These are phyloP conservation scores for Theobroma cacao DNA, from an alignment of 345 rosid species.

Conservation along the genomic window DNA sequence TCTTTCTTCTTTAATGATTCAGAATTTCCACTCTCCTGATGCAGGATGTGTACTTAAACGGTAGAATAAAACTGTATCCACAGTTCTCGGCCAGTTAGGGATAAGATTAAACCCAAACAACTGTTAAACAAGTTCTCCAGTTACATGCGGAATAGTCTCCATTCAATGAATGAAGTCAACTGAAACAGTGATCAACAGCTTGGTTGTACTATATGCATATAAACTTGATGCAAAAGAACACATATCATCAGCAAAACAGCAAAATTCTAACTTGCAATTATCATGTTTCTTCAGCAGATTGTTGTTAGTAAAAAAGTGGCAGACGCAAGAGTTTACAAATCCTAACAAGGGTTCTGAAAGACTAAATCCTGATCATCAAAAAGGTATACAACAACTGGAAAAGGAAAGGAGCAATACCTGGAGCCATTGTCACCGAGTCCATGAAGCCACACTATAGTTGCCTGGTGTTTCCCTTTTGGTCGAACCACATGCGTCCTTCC, in stretches of 20 bases:
- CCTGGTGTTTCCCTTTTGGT: slow-evolving; percentile 79
- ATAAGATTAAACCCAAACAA: slow-evolving; percentile 3
- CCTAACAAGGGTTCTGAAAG: not conserved
- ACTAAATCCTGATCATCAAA: not conserved
- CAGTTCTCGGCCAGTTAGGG: not conserved
- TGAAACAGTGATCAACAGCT: not conserved
- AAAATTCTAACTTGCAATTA: not conserved
- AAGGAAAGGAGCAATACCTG: slow-evolving; percentile 36
- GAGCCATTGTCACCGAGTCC: slow-evolving; percentile 84
- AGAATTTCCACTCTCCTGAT: slow-evolving; percentile 23
- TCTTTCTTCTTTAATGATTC: slow-evolving; percentile 21
- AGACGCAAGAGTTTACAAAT: not conserved
- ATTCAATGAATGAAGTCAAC: not conserved
- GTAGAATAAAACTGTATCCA: not conserved
- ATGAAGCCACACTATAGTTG: slow-evolving; percentile 73
- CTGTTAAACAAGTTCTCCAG: not conserved
- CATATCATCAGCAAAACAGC: not conserved
- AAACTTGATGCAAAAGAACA: not conserved
- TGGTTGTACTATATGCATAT: not conserved
- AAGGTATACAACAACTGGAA: not conserved
- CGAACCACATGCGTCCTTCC: slow-evolving; percentile 79
- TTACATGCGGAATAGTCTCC: not conserved
- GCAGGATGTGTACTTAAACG: slow-evolving; percentile 18
- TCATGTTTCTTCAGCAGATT: slow-evolving; percentile 5
- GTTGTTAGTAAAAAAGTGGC: not conserved